phyloP scores from a whole-genome alignment of 306 rosid genomes.

The Macrotyloma uniflorum region DNA sequence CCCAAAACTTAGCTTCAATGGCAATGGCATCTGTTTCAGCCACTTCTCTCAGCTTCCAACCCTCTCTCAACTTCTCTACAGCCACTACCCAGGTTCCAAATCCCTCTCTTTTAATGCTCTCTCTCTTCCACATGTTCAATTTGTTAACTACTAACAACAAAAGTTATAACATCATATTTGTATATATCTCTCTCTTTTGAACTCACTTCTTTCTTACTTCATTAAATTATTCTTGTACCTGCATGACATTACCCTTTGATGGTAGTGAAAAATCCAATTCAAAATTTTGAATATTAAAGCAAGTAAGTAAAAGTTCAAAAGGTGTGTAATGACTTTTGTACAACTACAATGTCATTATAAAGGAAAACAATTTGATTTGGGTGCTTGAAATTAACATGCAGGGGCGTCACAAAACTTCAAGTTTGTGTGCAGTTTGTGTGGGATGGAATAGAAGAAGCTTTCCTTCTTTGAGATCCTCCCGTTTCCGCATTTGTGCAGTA shows the following conservation, averaged over 20 bases:
- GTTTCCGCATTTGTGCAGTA: constrained; percentile 57
- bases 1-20: constrained; percentile 29
- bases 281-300: background rate
- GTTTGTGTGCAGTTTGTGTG: constrained; percentile 36
- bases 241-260: background rate
- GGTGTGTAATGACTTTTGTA: background rate
- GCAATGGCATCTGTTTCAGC: constrained; percentile 68
- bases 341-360: background rate
- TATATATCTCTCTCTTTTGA: background rate
- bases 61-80: constrained; percentile 42
- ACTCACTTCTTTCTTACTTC: background rate
- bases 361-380: background rate
- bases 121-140: background rate
- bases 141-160: background rate
- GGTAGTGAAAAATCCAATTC: background rate
- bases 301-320: background rate
- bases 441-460: constrained; percentile 46
- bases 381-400: constrained; percentile 32
- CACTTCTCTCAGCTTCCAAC: constrained; percentile 47
- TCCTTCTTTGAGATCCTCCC: constrained; percentile 54
- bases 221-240: background rate
- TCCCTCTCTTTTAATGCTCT: background rate
- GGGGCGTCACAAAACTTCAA: constrained; percentile 37
- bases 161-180: too few species aligned
- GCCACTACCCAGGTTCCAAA: constrained; percentile 43